Evolutionary conservation across 345 rosid species (phyloP).

Genomic region (Dipteronia sinensis): DNA sequence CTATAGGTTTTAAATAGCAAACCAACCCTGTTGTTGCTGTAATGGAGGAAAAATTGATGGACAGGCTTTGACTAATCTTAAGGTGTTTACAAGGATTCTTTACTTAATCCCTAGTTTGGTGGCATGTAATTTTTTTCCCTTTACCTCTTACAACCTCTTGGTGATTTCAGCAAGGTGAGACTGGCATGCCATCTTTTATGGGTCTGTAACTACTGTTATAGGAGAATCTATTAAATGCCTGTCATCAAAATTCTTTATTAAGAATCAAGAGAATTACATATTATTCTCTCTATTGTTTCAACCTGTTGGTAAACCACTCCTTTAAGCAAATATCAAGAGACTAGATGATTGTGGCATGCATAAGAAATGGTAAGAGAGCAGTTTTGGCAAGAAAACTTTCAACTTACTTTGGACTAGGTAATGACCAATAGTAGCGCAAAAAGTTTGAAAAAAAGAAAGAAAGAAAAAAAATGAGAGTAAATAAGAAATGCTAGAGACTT

Average conservation of each 20-base stretch:
- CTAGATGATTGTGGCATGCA: neutral
- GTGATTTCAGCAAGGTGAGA: constrained; percentile 18
- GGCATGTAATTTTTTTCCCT: constrained; percentile 7
- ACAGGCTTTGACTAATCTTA: constrained; percentile 10
- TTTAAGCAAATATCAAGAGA: neutral
- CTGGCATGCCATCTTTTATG: neutral
- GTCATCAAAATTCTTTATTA: neutral
- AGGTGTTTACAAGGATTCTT: constrained; percentile 15
- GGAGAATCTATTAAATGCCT: neutral
- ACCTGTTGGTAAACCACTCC: neutral
- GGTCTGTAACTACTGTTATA: neutral
- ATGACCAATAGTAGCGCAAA: neutral
- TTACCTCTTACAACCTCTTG: constrained; percentile 10
- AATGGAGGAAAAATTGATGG: constrained; percentile 18
- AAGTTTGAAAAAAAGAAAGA: neutral
- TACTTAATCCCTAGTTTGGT: constrained; percentile 4
- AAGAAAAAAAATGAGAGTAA: neutral
- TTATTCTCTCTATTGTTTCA: neutral
- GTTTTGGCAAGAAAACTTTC: neutral
- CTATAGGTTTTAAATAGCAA: constrained; percentile 12
- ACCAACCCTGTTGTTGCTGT: constrained; percentile 22
- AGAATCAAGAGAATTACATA: neutral
- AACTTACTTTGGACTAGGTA: neutral
- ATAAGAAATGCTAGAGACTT: neutral
- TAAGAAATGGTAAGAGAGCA: neutral